phyloP scores from a whole-genome alignment of 176 grass and related monocot genomes.

The Otatea glauca region DNA sequence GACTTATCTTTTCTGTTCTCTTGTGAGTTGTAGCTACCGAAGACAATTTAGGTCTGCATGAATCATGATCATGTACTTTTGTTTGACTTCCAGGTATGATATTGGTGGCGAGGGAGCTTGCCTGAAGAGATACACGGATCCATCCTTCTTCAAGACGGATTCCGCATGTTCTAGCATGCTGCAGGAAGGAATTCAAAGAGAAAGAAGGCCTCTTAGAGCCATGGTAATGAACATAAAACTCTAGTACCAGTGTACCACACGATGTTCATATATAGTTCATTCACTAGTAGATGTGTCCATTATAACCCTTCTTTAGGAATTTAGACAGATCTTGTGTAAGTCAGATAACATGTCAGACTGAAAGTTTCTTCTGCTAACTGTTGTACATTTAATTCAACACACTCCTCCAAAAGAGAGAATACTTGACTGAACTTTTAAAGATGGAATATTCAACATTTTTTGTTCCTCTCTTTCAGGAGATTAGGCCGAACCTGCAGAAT shows the following conservation, averaged over 20 bases:
- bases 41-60: slow-evolving; percentile 13
- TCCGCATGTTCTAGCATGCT: slow-evolving; percentile 51
- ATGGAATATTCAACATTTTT: slow-evolving; percentile 6
- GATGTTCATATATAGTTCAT: neutral
- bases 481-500: slow-evolving; percentile 55
- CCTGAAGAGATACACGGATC: slow-evolving; percentile 89
- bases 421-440: neutral
- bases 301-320: neutral
- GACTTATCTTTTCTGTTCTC: neutral
- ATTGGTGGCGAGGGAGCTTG: slow-evolving; percentile 75
- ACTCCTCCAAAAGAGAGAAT: neutral
- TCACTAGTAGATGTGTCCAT: neutral
- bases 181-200: slow-evolving; percentile 50
- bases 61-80: slow-evolving; percentile 23
- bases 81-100: slow-evolving; percentile 71
- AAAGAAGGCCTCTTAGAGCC: slow-evolving; percentile 57
- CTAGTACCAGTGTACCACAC: neutral
- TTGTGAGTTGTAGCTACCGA: slow-evolving; percentile 18
- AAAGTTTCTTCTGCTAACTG: slow-evolving; percentile 1
- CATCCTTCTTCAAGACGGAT: slow-evolving; percentile 64
- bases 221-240: slow-evolving; percentile 60
- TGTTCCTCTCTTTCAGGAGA: slow-evolving; percentile 61
- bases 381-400: neutral
- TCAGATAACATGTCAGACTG: neutral
- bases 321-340: slow-evolving; percentile 1